phyloP scores from a whole-genome alignment of 148 eudicot genomes.

The Oxyria digyna region DNA sequence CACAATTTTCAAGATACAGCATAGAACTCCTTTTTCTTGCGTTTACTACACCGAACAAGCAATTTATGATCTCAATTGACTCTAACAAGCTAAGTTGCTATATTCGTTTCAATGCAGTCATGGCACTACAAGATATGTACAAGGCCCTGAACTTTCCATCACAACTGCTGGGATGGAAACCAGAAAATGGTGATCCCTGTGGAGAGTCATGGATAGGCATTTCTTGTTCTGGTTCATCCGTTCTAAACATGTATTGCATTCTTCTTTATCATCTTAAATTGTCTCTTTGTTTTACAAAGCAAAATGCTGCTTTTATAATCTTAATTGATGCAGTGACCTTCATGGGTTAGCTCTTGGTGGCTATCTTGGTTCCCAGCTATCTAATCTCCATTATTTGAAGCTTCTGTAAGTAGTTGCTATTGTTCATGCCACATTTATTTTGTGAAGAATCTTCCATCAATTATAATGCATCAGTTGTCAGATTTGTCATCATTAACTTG shows the following conservation, averaged over 20 bases:
- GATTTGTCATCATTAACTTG: background rate
- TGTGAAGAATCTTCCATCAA: background rate
- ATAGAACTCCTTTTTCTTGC: background rate
- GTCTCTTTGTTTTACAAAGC: background rate
- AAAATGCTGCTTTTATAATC: background rate
- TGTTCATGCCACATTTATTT: background rate
- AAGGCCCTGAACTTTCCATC: slow-evolving; percentile 44
- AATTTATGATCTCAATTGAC: background rate
- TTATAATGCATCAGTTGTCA: background rate
- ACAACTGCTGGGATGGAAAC: slow-evolving; percentile 61
- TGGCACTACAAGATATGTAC: slow-evolving; percentile 61
- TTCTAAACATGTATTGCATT: slow-evolving; percentile 47
- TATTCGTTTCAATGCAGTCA: slow-evolving; percentile 28
- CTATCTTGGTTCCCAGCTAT: slow-evolving; percentile 43
- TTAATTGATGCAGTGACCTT: slow-evolving; percentile 35
- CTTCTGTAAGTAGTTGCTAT: slow-evolving; percentile 36
- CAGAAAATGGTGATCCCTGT: slow-evolving; percentile 64
- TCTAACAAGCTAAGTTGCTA: background rate
- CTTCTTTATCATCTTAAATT: background rate
- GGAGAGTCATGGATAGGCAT: slow-evolving; percentile 75
- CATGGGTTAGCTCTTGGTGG: slow-evolving; percentile 54
- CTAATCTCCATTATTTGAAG: slow-evolving; percentile 46
- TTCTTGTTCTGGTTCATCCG: slow-evolving; percentile 60
- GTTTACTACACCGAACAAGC: background rate
- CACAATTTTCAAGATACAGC: background rate